Conservation (phyloP, 352 stramenopile genomes). For the Globisporangium recalcitrans region DNA sequence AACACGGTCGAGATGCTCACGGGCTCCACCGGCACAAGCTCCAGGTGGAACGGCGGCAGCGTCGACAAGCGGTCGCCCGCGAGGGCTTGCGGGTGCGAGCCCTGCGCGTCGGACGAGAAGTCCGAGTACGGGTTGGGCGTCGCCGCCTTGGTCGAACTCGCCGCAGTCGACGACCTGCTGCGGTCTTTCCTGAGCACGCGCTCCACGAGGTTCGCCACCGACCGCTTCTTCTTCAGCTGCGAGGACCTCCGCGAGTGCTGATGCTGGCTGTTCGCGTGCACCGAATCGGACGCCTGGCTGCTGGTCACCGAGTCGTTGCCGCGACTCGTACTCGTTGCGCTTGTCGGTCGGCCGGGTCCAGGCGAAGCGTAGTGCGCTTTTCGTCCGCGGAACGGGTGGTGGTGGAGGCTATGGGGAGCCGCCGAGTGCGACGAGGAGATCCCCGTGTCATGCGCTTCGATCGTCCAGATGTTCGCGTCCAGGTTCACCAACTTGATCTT, state of each 20-base stretch:
- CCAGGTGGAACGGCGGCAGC: conserved; percentile 17
- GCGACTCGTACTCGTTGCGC: neutral
- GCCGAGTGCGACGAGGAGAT: conserved; percentile 8
- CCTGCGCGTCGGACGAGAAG: conserved; percentile 14
- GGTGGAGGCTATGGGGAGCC: neutral
- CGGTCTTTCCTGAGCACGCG: conserved; percentile 18
- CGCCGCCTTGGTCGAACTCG: neutral
- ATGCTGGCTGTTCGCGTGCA: conserved; percentile 7
- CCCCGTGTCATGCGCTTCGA: conserved; percentile 9
- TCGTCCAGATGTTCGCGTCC: conserved; percentile 51
- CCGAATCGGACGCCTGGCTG: conserved; percentile 14
- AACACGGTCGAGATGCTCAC: conserved; percentile 51
- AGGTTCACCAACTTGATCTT: conserved; percentile 51
- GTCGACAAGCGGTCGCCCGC: conserved; percentile 12
- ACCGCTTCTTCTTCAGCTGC: conserved; percentile 18
- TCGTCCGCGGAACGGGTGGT: neutral
- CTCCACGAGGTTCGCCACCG: conserved; percentile 14
- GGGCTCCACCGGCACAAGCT: conserved; percentile 37
- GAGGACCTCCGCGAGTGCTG: conserved; percentile 7
- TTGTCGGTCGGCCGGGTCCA: neutral
- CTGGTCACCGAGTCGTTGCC: conserved; percentile 10
- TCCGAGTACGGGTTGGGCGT: conserved; percentile 20
- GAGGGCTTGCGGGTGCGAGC: conserved; percentile 12
- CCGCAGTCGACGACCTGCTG: conserved; percentile 8
- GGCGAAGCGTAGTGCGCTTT: conserved; percentile 8